A percentile compares a stretch with the other conserved stretches of the same genome.
Evolutionary conservation across 225 moss, liverwort and hornwort species (phyloP).

Genomic region (Pleurozium schreberi): DNA sequence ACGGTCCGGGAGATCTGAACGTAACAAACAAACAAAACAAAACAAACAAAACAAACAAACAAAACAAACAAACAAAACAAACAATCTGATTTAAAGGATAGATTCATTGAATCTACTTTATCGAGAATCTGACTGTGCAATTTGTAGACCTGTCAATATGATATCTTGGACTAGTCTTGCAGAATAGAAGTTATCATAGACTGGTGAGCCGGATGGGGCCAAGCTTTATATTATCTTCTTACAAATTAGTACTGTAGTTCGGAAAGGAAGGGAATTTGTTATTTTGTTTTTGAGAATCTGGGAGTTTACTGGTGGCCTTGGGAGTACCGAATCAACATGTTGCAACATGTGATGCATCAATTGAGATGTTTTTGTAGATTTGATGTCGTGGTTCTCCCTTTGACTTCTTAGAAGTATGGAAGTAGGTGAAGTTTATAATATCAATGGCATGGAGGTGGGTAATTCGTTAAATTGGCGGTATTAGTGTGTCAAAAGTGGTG

Average conservation of each 20-base stretch:
- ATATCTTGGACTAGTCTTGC: no score
- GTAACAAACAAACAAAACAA: no score
- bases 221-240: neutral
- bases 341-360: neutral
- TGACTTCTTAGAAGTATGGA: neutral
- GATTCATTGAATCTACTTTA: neutral
- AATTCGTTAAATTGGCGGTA: no score
- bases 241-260: no score
- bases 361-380: neutral
- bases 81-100: no score
- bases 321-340: neutral
- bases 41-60: no score
- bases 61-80: no score
- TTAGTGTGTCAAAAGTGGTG: no score
- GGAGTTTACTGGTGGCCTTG: neutral
- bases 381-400: no score
- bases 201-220: neutral
- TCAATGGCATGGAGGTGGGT: neutral
- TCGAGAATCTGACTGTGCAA: neutral
- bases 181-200: neutral
- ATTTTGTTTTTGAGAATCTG: neutral
- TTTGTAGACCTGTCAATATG: neutral
- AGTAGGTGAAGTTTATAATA: neutral
- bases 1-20: no score
- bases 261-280: neutral